These are phyloP conservation scores for Candida oleophila DNA, from an alignment of 805 yeast species.

Conservation along the genomic window DNA sequence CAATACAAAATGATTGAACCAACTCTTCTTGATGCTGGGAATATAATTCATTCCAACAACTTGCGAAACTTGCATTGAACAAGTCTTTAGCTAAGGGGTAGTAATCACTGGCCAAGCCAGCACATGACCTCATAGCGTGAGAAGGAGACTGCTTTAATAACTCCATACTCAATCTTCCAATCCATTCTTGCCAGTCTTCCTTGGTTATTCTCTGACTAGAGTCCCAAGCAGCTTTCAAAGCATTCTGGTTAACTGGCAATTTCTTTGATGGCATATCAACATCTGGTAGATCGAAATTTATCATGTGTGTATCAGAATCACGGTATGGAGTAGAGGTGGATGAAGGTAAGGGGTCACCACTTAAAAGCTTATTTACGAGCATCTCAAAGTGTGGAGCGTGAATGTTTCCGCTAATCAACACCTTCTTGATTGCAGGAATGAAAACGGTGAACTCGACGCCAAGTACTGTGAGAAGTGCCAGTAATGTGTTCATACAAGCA, in stretches of 20 bases:
- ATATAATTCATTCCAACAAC: slow-evolving; percentile 92
- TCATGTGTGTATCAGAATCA: slow-evolving; percentile 44
- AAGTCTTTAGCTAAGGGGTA: slow-evolving; percentile 86
- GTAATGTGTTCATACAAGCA: slow-evolving; percentile 74
- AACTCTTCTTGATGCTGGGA: slow-evolving; percentile 88
- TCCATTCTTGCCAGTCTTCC: slow-evolving; percentile 99
- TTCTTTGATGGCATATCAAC: slow-evolving; percentile 71
- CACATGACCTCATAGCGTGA: slow-evolving; percentile 90
- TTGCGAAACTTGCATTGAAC: slow-evolving; percentile 91
- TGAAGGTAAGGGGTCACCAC: slow-evolving; percentile 85
- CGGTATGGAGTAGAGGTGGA: slow-evolving; percentile 62
- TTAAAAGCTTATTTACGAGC: slow-evolving; percentile 70
- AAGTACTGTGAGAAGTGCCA: slow-evolving; percentile 75
- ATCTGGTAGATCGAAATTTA: slow-evolving; percentile 51
- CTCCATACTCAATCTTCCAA: slow-evolving; percentile 80
- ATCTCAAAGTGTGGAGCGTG: slow-evolving; percentile 78
- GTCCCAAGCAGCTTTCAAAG: slow-evolving; percentile 85
- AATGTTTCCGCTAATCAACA: slow-evolving; percentile 58
- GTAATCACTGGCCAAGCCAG: slow-evolving; percentile 81
- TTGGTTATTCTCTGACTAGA: slow-evolving; percentile 82
- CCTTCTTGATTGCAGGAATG: slow-evolving; percentile 76
- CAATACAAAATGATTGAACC: slow-evolving; percentile 80
- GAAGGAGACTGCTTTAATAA: slow-evolving; percentile 90
- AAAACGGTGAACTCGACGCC: slow-evolving; percentile 83
- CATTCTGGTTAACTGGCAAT: slow-evolving; percentile 64